These are phyloP conservation scores for Suillus luteus DNA, from an alignment of 768 basidiomycete species.

Conservation along the genomic window DNA sequence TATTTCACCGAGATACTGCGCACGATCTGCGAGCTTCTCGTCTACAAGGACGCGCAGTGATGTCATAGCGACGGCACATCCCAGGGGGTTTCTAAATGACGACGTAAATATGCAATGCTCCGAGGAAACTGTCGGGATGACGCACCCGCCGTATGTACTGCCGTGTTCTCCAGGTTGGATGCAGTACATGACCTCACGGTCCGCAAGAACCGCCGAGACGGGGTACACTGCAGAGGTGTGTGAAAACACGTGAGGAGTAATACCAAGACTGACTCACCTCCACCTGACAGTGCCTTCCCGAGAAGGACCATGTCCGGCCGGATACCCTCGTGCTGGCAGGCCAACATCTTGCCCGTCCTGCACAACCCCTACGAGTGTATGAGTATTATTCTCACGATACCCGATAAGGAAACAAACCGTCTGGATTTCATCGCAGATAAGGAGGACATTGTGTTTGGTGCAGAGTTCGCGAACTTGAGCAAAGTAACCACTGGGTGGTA, in stretches of 20 bases:
- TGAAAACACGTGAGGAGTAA: slow-evolving; percentile 16
- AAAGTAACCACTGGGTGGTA: slow-evolving; percentile 89
- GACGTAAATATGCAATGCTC: not conserved
- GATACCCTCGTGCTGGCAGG: slow-evolving; percentile 83
- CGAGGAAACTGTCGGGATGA: slow-evolving; percentile 13
- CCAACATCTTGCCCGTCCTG: slow-evolving; percentile 93
- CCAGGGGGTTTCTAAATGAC: slow-evolving; percentile 78
- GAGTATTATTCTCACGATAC: slow-evolving; percentile 11
- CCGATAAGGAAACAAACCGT: slow-evolving; percentile 50
- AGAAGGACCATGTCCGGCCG: slow-evolving; percentile 91
- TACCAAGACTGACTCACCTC: slow-evolving; percentile 53
- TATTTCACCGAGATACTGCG: slow-evolving; percentile 72
- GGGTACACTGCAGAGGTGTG: slow-evolving; percentile 70
- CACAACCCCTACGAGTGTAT: slow-evolving; percentile 66
- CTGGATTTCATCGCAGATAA: slow-evolving; percentile 98
- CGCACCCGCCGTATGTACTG: slow-evolving; percentile 92
- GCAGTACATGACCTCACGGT: slow-evolving; percentile 91
- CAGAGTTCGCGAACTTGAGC: slow-evolving; percentile 76
- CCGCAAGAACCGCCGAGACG: slow-evolving; percentile 91
- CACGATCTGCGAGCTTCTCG: slow-evolving; percentile 83
- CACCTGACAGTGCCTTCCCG: slow-evolving; percentile 96
- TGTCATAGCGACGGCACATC: slow-evolving; percentile 93
- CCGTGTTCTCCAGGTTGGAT: slow-evolving; percentile 96
- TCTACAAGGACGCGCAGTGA: slow-evolving; percentile 89
- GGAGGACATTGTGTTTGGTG: slow-evolving; percentile 89